phyloP scores from a whole-genome alignment of 768 basidiomycete genomes.

The Lentinula guzmanii region DNA sequence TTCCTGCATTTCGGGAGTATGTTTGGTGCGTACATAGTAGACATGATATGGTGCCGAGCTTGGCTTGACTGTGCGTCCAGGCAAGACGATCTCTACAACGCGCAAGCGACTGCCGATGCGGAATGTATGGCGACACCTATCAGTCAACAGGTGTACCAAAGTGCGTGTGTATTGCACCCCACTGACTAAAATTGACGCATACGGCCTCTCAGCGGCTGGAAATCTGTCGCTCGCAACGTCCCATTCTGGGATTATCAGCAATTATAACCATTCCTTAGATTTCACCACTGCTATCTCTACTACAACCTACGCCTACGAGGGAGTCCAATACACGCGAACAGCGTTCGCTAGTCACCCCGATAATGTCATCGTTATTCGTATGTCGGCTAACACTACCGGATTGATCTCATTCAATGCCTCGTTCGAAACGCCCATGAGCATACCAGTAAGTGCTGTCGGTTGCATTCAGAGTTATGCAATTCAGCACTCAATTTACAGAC shows the following conservation, averaged over 20 bases:
- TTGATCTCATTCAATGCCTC: neutral
- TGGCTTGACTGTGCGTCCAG: neutral
- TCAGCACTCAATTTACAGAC: neutral
- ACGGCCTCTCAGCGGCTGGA: neutral
- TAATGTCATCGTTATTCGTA: neutral
- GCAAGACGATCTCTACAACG: constrained; percentile 1
- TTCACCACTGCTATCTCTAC: constrained; percentile 2
- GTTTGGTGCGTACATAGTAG: neutral
- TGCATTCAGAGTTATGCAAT: too few species aligned
- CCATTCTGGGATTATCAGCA: neutral
- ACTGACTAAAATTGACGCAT: neutral
- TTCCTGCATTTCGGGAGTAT: neutral
- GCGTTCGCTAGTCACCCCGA: constrained; percentile 7
- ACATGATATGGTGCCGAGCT: neutral
- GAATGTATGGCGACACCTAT: constrained; percentile 5
- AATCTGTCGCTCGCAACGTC: neutral
- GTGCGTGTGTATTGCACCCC: neutral
- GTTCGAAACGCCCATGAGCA: constrained; percentile 3
- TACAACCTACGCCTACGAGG: constrained; percentile 2
- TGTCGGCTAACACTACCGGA: neutral
- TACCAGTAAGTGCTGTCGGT: neutral
- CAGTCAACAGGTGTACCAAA: constrained; percentile 6
- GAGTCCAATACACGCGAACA: constrained; percentile 4
- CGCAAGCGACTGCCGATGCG: neutral
- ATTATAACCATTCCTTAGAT: constrained; percentile 2